Conservation (phyloP, 345 rosid species). For the Theobroma cacao region DNA sequence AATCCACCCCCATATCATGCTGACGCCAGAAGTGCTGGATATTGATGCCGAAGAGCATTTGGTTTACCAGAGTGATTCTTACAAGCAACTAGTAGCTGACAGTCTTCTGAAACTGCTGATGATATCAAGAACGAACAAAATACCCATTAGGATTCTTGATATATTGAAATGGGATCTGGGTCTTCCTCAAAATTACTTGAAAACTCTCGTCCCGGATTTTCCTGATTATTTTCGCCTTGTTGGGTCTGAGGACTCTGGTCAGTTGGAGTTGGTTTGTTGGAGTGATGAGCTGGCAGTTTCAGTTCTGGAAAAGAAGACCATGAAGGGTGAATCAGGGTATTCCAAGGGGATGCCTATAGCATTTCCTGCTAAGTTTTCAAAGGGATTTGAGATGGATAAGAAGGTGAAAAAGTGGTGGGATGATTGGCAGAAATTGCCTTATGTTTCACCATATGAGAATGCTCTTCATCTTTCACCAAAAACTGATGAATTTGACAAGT, state of each 20-base stretch:
- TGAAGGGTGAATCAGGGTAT: constrained; percentile 26
- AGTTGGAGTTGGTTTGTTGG: constrained; percentile 88
- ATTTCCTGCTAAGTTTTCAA: constrained; percentile 58
- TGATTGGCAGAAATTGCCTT: constrained; percentile 89
- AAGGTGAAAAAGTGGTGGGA: constrained; percentile 69
- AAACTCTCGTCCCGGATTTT: constrained; percentile 62
- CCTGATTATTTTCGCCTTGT: constrained; percentile 77
- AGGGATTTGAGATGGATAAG: constrained; percentile 70
- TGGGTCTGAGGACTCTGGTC: constrained; percentile 19
- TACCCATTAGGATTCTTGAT: constrained; percentile 60
- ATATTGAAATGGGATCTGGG: constrained; percentile 79
- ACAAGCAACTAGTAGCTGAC: constrained; percentile 56
- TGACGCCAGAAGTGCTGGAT: constrained; percentile 68
- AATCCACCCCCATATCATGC: constrained; percentile 77
- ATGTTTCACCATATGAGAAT: constrained; percentile 76
- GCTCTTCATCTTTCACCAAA: constrained; percentile 50
- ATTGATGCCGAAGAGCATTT: constrained; percentile 82
- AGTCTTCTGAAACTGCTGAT: constrained; percentile 74
- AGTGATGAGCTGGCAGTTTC: constrained; percentile 59
- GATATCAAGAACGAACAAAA: constrained; percentile 55
- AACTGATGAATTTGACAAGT: constrained; percentile 78
- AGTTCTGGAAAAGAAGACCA: constrained; percentile 52
- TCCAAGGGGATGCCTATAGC: constrained; percentile 45
- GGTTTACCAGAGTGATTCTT: constrained; percentile 70
- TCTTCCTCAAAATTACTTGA: constrained; percentile 56